A percentile compares a stretch with the other conserved stretches of the same genome.
Conservation (phyloP, 495 filamentous ascomycete species). For the Platismatia glauca region DNA sequence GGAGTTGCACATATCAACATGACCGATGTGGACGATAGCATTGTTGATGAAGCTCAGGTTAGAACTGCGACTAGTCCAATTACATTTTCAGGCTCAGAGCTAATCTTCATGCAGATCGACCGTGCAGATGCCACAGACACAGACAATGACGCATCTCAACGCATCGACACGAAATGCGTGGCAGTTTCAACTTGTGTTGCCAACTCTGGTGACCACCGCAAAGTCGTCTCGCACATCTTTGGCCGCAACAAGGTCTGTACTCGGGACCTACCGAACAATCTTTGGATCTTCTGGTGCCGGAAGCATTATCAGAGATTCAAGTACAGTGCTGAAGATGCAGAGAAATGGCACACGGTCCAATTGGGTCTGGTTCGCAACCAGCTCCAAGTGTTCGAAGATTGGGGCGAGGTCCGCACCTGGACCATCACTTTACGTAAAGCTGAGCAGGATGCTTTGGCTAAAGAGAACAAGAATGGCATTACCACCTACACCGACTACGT, state of each 20-base stretch:
- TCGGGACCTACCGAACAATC: constrained; percentile 49
- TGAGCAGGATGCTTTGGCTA: constrained; percentile 14
- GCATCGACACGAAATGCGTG: neutral
- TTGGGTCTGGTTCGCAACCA: constrained; percentile 50
- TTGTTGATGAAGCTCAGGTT: neutral
- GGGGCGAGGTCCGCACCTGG: constrained; percentile 43
- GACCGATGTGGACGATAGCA: neutral
- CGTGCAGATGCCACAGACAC: neutral
- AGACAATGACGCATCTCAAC: neutral
- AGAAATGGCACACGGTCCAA: constrained; percentile 49
- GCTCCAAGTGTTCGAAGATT: constrained; percentile 48
- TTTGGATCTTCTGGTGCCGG: constrained; percentile 68
- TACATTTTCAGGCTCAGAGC: neutral
- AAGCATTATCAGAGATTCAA: constrained; percentile 77
- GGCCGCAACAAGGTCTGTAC: constrained; percentile 81
- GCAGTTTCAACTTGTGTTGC: constrained; percentile 2
- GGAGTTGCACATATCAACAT: neutral
- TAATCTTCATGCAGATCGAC: neutral
- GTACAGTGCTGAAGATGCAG: constrained; percentile 45
- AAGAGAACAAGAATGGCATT: neutral
- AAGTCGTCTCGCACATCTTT: constrained; percentile 76
- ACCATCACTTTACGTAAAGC: constrained; percentile 26
- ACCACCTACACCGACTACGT: neutral
- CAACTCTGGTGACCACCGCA: constrained; percentile 38
- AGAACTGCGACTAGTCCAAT: neutral